A percentile compares a stretch with the other conserved stretches of the same genome.
Evolutionary conservation across 2,329 filamentous ascomycete species (phyloP).

Genomic region (Bipolaris zeicola): DNA sequence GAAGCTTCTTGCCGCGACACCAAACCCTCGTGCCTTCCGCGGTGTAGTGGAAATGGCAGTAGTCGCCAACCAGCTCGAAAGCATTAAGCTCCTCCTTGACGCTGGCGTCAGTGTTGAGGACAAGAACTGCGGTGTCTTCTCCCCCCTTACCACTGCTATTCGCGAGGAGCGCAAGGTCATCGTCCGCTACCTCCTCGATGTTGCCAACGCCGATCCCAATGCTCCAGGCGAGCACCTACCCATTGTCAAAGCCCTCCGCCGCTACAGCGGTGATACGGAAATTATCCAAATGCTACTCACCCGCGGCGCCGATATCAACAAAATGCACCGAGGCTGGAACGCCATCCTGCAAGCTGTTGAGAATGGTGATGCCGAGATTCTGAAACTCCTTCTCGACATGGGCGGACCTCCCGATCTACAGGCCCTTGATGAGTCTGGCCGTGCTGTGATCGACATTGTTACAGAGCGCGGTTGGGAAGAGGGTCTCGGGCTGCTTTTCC

Average conservation of each 20-base stretch:
- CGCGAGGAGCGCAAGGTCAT: conserved; percentile 67
- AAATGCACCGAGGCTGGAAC: conserved; percentile 50
- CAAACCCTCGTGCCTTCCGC: conserved; percentile 66
- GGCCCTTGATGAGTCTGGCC: conserved; percentile 35
- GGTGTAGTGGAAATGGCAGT: conserved; percentile 72
- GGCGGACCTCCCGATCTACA: conserved; percentile 42
- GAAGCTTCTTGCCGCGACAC: conserved; percentile 61
- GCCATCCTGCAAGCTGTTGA: conserved; percentile 44
- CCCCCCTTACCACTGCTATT: conserved; percentile 69
- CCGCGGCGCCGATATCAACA: conserved; percentile 70
- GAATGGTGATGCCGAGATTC: conserved; percentile 43
- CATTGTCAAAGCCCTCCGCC: conserved; percentile 70
- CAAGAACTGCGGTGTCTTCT: conserved; percentile 75
- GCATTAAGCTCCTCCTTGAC: conserved; percentile 67
- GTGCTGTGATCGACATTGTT: conserved; percentile 42
- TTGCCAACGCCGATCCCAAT: conserved; percentile 68
- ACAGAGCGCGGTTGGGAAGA: conserved; percentile 47
- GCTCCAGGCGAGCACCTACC: conserved; percentile 72
- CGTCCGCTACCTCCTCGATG: conserved; percentile 64
- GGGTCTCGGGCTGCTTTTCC: conserved; percentile 41
- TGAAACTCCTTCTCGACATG: conserved; percentile 44
- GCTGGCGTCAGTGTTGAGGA: conserved; percentile 72
- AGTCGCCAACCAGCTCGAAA: conserved; percentile 68
- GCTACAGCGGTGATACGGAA: conserved; percentile 63
- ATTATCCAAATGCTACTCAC: conserved; percentile 68